Evolutionary conservation across 2,329 filamentous ascomycete genomes (phyloP), one percentile per base, ranked within the genome.

Genomic region (Aspergillus pseudoviridinutans): DNA sequence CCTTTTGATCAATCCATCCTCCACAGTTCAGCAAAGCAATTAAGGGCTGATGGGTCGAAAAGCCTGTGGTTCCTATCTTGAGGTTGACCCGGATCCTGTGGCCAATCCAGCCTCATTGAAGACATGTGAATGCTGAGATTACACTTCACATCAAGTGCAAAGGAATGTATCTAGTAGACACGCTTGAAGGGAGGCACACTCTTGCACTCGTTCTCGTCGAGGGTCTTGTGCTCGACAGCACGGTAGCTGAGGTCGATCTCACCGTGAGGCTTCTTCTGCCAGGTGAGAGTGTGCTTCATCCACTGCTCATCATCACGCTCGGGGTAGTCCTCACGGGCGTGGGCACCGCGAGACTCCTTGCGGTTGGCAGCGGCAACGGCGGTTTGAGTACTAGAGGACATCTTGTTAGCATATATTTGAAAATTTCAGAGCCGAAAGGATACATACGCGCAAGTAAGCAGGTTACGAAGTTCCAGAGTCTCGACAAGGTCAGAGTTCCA

Each of bases 271-370:
- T 87, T 76, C 88, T 91, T 95, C 84, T 99, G 94, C 89, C 89
- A 99, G 65, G 88, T 91, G 61, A 99, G 85, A 49, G 91, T 96
- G 85, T 99, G 94, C 88, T 97, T 97, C 93, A 97, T 97, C 93
- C 93, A 97, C 77, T 95, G 89, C 78, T 87, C 83, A 74, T 99
- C 94, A 73, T 97, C 91, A 81, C 94, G 89, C 20, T 97, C 92
- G 57, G 93, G 93, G 84, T 78, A 97, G 75, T 99, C 94, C 82
- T 99, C 94, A 66, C 94, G 90, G 65, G 94, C 94, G 78, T 99
- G 94, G 25, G 94, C 94, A 74, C 94, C 94, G 80, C 94, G 90
- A 56, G 92, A 96, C 80, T 99, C 94, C 84, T 96, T 96, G 74
- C 94, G 88, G 80, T 93, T 93, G 58, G 92, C 91, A 62, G 94